A percentile compares a stretch with the other conserved stretches of the same genome.
These are phyloP conservation scores for Eucalyptus melliodora DNA, from an alignment of 345 rosid genomes.

Conservation along the genomic window DNA sequence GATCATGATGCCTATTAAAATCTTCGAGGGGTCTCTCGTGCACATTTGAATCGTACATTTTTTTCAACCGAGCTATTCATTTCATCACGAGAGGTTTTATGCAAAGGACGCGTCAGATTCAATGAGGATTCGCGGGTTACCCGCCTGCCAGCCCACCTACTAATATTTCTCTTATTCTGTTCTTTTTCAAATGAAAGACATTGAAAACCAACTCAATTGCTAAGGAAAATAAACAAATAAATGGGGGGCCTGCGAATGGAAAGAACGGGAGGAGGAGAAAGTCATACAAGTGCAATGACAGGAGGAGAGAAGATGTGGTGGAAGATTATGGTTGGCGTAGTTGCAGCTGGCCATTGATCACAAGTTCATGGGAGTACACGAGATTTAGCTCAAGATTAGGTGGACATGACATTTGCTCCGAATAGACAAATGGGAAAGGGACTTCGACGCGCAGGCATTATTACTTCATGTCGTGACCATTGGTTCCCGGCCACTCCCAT, in stretches of 20 bases:
- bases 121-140: background rate
- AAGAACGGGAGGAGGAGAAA: background rate
- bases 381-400: background rate
- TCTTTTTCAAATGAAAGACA: background rate
- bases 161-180: background rate
- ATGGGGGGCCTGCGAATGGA: background rate
- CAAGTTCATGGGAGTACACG: background rate
- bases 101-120: background rate
- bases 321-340: background rate
- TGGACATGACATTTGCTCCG: background rate
- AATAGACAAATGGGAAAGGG: background rate
- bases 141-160: background rate
- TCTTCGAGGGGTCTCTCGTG: background rate
- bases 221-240: background rate
- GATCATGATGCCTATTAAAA: background rate
- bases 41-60: background rate
- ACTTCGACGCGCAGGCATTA: background rate
- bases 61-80: background rate
- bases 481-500: background rate
- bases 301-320: background rate
- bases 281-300: background rate
- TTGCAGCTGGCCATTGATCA: background rate
- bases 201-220: background rate
- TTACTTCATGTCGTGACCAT: background rate
- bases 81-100: background rate